Evolutionary conservation across 2,329 filamentous ascomycete species (phyloP), one percentile per base, ranked within the genome.

Genomic region (Botryotinia globosa): DNA sequence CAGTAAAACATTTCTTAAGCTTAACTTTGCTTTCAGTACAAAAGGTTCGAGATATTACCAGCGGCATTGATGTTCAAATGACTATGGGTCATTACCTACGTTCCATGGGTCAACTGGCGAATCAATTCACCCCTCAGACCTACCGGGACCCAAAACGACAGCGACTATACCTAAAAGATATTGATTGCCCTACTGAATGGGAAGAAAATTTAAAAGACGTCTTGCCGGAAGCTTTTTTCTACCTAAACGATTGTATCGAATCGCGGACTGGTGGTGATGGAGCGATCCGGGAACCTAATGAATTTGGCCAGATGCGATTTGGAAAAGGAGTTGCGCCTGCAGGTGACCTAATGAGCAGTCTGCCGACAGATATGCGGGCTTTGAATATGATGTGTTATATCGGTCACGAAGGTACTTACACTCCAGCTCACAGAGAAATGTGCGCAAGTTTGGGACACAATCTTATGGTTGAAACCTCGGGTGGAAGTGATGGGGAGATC

Each of bases 341-440:
- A 2, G 95, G 95, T 10, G 96, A 99, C 80, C 83, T 99, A 48
- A 99, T 99, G 96, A 97, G 94, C 80, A 94, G 92, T 78, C 86
- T 99, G 7, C 94, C 94, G 0, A 84, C 87, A 61, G 89, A 91
- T 59, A 98, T 98, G 93, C 91, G 94, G 66, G 96, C 96, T 0
- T 91, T 97, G 80, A 99, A 99, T 75, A 86, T 99, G 77, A 98
- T 98, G 96, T 98, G 95, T 81, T 99, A 99, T 79, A 91, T 98
- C 78, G 96, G 96, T 0, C 95, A 98, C 78, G 96, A 99, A 83
- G 96, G 96, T 9, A 99, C 96, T 1, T 98, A 95, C 80, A 99
- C 96, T 0, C 95, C 96, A 16, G 91, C 94, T 0, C 96, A 99
- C 83, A 90, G 94, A 76, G 96, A 99, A 81, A 99, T 99, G 96